These are phyloP conservation scores for Lentinula lateritia DNA, from an alignment of 768 basidiomycete genomes.

Conservation along the genomic window DNA sequence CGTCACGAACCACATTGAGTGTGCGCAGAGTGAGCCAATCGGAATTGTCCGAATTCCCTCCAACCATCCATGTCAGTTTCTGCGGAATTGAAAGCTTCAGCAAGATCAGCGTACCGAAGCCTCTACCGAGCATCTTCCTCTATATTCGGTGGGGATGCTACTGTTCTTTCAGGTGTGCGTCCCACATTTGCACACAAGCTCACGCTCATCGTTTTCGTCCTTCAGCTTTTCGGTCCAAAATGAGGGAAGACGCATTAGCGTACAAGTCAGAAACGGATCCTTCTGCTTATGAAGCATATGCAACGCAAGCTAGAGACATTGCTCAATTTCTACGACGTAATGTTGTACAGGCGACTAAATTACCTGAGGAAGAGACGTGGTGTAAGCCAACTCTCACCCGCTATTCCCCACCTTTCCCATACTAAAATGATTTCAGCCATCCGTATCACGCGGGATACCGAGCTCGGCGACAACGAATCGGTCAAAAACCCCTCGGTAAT, in stretches of 20 bases:
- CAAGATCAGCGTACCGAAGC: constrained; percentile 70
- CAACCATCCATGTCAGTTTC: constrained; percentile 44
- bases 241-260: constrained; percentile 52
- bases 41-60: background rate
- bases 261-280: constrained; percentile 37
- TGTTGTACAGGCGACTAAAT: constrained; percentile 72
- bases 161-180: constrained; percentile 45
- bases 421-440: constrained; percentile 42
- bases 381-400: constrained; percentile 32
- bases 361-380: constrained; percentile 46
- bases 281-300: constrained; percentile 44
- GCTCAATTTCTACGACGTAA: constrained; percentile 74
- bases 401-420: background rate
- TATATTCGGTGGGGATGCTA: constrained; percentile 64
- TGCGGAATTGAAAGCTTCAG: constrained; percentile 53
- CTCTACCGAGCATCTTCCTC: constrained; percentile 59
- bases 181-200: constrained; percentile 1
- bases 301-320: constrained; percentile 61
- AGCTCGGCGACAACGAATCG: constrained; percentile 79
- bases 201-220: constrained; percentile 5
- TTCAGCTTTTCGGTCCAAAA: constrained; percentile 69
- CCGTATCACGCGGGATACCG: constrained; percentile 73
- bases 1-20: background rate
- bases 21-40: background rate
- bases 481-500: constrained; percentile 57